A percentile compares a stretch with the other conserved stretches of the same genome.
These are phyloP conservation scores for Saccharomycopsis fermentans DNA, from an alignment of 805 yeast species.

Conservation along the genomic window DNA sequence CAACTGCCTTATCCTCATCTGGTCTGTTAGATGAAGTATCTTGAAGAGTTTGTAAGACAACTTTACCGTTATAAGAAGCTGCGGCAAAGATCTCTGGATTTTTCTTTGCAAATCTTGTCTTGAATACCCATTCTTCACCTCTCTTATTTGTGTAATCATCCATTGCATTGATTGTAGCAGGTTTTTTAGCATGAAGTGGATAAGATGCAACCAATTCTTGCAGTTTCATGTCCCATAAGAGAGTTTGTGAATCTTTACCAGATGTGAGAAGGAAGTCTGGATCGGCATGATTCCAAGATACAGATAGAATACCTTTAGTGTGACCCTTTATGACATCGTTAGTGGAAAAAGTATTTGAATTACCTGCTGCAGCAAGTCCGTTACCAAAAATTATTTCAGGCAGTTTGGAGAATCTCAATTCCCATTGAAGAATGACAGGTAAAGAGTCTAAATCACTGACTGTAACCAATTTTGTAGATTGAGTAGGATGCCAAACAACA, in stretches of 20 bases:
- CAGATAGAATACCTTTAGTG: slow-evolving; percentile 73
- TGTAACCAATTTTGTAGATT: slow-evolving; percentile 77
- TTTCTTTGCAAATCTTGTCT: slow-evolving; percentile 76
- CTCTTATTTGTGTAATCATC: slow-evolving; percentile 34
- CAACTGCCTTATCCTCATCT: slow-evolving; percentile 22
- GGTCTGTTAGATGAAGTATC: slow-evolving; percentile 47
- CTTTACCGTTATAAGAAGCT: slow-evolving; percentile 79
- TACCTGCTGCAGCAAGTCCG: background rate
- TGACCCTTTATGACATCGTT: slow-evolving; percentile 59
- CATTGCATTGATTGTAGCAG: slow-evolving; percentile 17
- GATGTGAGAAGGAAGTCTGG: slow-evolving; percentile 71
- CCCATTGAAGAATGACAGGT: slow-evolving; percentile 86
- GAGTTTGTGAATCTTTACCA: slow-evolving; percentile 83
- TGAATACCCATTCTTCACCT: slow-evolving; percentile 81
- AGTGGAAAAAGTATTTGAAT: slow-evolving; percentile 12
- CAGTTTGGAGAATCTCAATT: slow-evolving; percentile 83
- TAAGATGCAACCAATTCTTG: slow-evolving; percentile 73
- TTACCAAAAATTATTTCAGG: slow-evolving; percentile 44
- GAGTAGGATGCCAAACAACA: slow-evolving; percentile 92
- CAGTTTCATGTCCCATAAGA: slow-evolving; percentile 80
- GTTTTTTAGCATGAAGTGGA: slow-evolving; percentile 32
- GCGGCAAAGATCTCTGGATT: slow-evolving; percentile 86
- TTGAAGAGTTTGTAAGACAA: slow-evolving; percentile 76
- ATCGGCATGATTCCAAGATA: slow-evolving; percentile 91
- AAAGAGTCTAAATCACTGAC: slow-evolving; percentile 74